Conservation (phyloP, 441 rosid genomes). For the Erodium moschatum region DNA sequence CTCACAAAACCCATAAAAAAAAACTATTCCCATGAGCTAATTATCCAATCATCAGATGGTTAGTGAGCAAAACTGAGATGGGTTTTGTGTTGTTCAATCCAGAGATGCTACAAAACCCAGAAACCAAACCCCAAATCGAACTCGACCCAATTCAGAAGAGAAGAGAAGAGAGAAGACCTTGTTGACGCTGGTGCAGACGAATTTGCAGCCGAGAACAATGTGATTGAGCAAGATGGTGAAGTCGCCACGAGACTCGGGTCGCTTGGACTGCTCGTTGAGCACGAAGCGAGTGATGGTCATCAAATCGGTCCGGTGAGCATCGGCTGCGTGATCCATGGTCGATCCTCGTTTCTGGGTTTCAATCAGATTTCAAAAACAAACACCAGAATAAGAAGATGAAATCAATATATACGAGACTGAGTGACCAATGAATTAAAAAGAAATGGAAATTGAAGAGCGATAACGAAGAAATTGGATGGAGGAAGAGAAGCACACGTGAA, state of each 20-base stretch:
- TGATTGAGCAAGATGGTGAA: constrained; percentile 79
- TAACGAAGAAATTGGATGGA: neutral
- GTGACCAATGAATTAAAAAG: neutral
- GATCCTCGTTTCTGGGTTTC: neutral
- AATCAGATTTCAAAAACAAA: neutral
- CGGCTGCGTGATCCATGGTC: constrained; percentile 75
- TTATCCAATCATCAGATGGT: neutral
- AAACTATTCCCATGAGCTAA: neutral
- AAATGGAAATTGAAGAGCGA: neutral
- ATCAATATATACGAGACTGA: neutral
- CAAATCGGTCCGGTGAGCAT: constrained; percentile 82
- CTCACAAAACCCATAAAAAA: neutral
- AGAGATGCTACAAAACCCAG: neutral
- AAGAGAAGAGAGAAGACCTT: constrained; percentile 41
- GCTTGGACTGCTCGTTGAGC: constrained; percentile 76
- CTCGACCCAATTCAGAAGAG: neutral
- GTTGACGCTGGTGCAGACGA: constrained; percentile 87
- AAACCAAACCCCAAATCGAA: constrained; percentile 1
- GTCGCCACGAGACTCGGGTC: constrained; percentile 95
- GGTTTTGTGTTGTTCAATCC: neutral
- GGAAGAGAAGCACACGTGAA: constrained; percentile 5
- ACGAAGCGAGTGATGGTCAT: constrained; percentile 91
- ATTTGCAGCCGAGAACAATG: constrained; percentile 98
- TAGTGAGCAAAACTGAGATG: neutral
- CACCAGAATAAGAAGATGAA: neutral